Conservation (phyloP, 176 grass and related monocot species). For the Triticum urartu region DNA sequence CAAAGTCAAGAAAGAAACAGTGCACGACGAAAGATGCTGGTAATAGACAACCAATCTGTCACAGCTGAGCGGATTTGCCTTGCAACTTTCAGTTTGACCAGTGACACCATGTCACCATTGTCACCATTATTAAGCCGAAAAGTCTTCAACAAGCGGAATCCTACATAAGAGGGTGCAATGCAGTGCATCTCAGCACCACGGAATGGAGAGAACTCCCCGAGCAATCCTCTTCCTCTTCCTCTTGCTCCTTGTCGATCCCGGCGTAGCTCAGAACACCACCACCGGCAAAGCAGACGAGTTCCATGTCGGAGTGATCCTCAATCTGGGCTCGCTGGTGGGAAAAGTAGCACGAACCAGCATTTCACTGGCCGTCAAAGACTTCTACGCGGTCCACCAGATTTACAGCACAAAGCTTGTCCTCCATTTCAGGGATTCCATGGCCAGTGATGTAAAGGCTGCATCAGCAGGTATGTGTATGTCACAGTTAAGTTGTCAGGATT, state of each 20-base stretch:
- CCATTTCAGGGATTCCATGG: conserved; percentile 38
- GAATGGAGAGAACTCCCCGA: conserved; percentile 23
- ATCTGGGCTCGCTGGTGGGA: conserved; percentile 38
- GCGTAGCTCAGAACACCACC: conserved; percentile 7
- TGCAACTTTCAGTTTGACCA: conserved; percentile 26
- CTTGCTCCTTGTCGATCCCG: background rate
- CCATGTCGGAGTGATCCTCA: conserved; percentile 60
- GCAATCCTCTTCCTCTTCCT: conserved; percentile 14
- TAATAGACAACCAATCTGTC: background rate
- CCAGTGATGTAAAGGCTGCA: conserved; percentile 24
- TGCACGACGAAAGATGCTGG: background rate
- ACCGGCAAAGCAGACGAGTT: conserved; percentile 17
- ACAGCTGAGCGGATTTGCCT: background rate
- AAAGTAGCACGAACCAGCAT: conserved; percentile 42
- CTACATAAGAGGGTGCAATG: background rate
- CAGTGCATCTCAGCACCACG: background rate
- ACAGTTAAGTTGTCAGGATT: background rate
- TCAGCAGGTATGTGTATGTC: conserved; percentile 43
- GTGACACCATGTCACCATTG: background rate
- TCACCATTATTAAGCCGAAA: background rate
- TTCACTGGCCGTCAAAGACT: conserved; percentile 57
- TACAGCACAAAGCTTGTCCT: conserved; percentile 44
- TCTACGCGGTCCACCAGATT: conserved; percentile 39
- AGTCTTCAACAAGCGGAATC: background rate
- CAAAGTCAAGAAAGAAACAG: background rate